These are phyloP conservation scores for Botrytis paeoniae DNA, from an alignment of 2,329 filamentous ascomycete genomes.

Conservation along the genomic window DNA sequence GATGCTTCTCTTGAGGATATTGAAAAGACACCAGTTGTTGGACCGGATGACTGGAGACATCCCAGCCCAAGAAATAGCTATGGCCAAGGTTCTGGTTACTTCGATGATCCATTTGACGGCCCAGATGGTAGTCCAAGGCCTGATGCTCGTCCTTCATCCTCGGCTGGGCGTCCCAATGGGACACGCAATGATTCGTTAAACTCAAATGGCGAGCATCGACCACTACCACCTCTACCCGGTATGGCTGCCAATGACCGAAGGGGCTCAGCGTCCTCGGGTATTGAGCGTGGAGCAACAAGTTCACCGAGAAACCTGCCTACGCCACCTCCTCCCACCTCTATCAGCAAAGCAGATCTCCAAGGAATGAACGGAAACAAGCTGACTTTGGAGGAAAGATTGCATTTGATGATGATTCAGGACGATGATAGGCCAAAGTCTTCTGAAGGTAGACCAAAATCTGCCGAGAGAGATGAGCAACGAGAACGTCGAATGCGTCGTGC, in stretches of 20 bases:
- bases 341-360: constrained; percentile 74
- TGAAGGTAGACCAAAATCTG: constrained; percentile 13
- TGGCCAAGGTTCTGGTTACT: constrained; percentile 30
- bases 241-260: constrained; percentile 45
- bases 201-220: constrained; percentile 78
- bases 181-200: constrained; percentile 68
- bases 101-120: constrained; percentile 64
- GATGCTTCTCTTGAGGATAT: constrained; percentile 94
- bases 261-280: constrained; percentile 55
- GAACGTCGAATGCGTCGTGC: constrained; percentile 67
- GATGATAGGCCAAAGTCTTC: constrained; percentile 51
- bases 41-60: constrained; percentile 93
- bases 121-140: constrained; percentile 65
- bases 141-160: constrained; percentile 41
- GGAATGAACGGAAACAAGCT: constrained; percentile 73
- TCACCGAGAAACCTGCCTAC: constrained; percentile 66
- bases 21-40: constrained; percentile 95
- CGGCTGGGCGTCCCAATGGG: constrained; percentile 49
- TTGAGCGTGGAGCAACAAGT: constrained; percentile 66
- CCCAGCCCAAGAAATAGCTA: constrained; percentile 48
- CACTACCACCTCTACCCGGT: constrained; percentile 80
- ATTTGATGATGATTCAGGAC: constrained; percentile 83
- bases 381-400: constrained; percentile 80
- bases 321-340: constrained; percentile 63
- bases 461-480: constrained; percentile 49